These are phyloP conservation scores for Hypholoma fasciculare DNA, from an alignment of 768 basidiomycete species.

Conservation along the genomic window DNA sequence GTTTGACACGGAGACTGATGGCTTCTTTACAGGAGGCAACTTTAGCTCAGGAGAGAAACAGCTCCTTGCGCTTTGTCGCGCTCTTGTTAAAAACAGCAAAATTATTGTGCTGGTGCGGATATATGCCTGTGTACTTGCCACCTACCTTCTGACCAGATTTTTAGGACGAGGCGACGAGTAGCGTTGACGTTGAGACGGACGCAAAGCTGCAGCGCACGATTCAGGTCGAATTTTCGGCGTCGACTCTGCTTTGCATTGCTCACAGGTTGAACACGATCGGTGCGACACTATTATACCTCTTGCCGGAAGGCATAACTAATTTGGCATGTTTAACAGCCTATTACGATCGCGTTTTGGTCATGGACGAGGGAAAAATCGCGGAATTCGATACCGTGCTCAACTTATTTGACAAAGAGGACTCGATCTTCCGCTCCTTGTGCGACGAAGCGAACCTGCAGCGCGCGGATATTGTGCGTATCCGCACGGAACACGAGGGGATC, in stretches of 20 bases:
- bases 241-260: slow-evolving; percentile 57
- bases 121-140: neutral
- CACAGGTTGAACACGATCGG: slow-evolving; percentile 62
- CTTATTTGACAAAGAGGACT: slow-evolving; percentile 59
- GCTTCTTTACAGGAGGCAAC: slow-evolving; percentile 55
- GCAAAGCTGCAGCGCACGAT: slow-evolving; percentile 64
- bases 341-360: slow-evolving; percentile 73
- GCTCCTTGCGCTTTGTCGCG: slow-evolving; percentile 60
- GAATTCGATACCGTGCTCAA: slow-evolving; percentile 76
- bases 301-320: neutral
- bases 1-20: slow-evolving; percentile 46
- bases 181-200: slow-evolving; percentile 65
- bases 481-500: slow-evolving; percentile 29
- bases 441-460: slow-evolving; percentile 61
- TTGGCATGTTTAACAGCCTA: slow-evolving; percentile 36
- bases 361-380: slow-evolving; percentile 67
- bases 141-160: neutral
- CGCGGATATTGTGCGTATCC: slow-evolving; percentile 57
- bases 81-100: slow-evolving; percentile 58
- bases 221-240: slow-evolving; percentile 55
- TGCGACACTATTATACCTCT: slow-evolving; percentile 15
- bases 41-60: slow-evolving; percentile 70
- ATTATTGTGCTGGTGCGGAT: slow-evolving; percentile 54
- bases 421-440: slow-evolving; percentile 72
- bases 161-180: slow-evolving; percentile 67